These are phyloP conservation scores for Smittium mucronatum DNA, from an alignment of 371 early-diverging fungal genomes.

Conservation along the genomic window DNA sequence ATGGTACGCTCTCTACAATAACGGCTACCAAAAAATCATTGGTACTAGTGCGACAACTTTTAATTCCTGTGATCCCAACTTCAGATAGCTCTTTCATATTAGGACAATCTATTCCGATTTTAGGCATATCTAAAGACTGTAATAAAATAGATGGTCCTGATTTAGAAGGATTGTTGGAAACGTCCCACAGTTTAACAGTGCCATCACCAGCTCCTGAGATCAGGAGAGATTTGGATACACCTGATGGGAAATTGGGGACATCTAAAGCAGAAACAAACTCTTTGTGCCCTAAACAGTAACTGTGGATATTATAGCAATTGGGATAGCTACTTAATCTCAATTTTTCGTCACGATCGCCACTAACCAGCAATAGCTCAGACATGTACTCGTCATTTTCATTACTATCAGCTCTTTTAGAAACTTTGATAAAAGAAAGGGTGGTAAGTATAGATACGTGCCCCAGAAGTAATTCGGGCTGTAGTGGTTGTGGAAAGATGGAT, in stretches of 20 bases:
- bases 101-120: background rate
- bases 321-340: slow-evolving; percentile 82
- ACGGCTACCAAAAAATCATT: background rate
- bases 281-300: slow-evolving; percentile 83
- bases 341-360: slow-evolving; percentile 94
- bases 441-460: slow-evolving; percentile 93
- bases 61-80: background rate
- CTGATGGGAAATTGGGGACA: slow-evolving; percentile 36
- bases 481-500: slow-evolving; percentile 24
- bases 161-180: background rate
- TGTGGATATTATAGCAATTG: slow-evolving; percentile 71
- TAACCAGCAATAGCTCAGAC: slow-evolving; percentile 38
- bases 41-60: background rate
- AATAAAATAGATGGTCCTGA: background rate
- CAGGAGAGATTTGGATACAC: slow-evolving; percentile 1
- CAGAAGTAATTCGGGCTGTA: slow-evolving; percentile 45
- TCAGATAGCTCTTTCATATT: background rate
- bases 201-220: slow-evolving; percentile 82
- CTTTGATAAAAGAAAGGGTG: slow-evolving; percentile 46
- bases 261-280: slow-evolving; percentile 53
- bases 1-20: background rate
- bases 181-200: slow-evolving; percentile 63
- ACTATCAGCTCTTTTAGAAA: slow-evolving; percentile 7
- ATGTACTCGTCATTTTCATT: background rate
- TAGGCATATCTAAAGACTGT: background rate